These are phyloP conservation scores for Corymbia maculata DNA, from an alignment of 345 rosid species.

Conservation along the genomic window DNA sequence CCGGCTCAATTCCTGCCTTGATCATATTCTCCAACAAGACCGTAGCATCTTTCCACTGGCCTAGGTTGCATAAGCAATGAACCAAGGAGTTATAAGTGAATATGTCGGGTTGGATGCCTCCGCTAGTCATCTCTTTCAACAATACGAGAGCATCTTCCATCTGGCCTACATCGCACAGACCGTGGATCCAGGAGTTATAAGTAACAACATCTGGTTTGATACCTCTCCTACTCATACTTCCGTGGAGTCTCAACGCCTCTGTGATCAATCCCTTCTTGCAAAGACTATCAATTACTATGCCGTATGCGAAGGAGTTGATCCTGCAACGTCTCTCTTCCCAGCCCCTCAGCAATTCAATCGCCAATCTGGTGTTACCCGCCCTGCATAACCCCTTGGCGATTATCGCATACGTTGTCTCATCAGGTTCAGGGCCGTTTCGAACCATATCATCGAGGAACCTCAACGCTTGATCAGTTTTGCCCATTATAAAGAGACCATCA, in stretches of 20 bases:
- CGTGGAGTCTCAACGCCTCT: not conserved
- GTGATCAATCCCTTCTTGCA: not conserved
- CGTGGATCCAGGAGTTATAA: fast-evolving
- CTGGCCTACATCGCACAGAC: not conserved
- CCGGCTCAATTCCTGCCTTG: not conserved
- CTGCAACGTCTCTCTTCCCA: not conserved
- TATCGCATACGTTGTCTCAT: not conserved
- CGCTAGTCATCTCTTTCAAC: not conserved
- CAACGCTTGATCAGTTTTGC: not conserved
- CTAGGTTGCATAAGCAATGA: not conserved
- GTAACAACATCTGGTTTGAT: fast-evolving
- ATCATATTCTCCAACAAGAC: not conserved
- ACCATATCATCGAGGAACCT: not conserved
- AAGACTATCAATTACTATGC: not conserved
- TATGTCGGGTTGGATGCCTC: fast-evolving
- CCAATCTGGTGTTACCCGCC: not conserved
- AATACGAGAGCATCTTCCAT: not conserved
- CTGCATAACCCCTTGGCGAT: not conserved
- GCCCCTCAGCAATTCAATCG: not conserved
- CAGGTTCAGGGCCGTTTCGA: not conserved
- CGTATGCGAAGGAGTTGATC: not conserved
- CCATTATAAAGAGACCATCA: not conserved
- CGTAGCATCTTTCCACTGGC: not conserved
- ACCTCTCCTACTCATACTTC: fast-evolving
- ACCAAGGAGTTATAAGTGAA: not conserved